Evolutionary conservation across 176 grass and related monocot species (phyloP).

Genomic region (Avena eriantha): DNA sequence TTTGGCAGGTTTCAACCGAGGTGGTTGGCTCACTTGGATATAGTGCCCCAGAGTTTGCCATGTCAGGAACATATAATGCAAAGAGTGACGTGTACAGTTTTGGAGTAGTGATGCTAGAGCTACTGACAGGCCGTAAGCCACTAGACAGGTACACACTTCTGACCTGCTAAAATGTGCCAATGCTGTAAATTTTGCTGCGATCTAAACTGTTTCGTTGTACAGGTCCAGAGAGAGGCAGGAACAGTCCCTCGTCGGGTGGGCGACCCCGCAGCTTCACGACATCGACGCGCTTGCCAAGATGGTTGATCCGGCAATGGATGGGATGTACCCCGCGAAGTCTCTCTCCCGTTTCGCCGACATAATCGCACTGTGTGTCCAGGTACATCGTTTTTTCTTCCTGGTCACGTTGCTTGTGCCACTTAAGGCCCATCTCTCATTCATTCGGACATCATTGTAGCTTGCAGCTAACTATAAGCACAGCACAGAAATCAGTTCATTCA

Average conservation of each 20-base stretch:
- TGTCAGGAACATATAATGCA: slow-evolving; percentile 84
- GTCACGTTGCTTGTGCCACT: background rate
- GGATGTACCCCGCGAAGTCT: slow-evolving; percentile 92
- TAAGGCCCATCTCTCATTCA: background rate
- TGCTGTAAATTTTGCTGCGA: background rate
- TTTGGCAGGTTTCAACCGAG: slow-evolving; percentile 68
- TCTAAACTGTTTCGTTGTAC: slow-evolving; percentile 11
- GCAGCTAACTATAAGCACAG: background rate
- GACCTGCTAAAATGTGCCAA: background rate
- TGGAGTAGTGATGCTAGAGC: slow-evolving; percentile 92
- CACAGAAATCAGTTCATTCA: background rate
- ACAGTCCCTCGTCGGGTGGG: slow-evolving; percentile 93
- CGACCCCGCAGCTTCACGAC: slow-evolving; percentile 92
- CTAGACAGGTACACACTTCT: slow-evolving; percentile 69
- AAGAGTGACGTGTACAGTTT: slow-evolving; percentile 99
- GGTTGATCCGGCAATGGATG: slow-evolving; percentile 87
- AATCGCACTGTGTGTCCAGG: slow-evolving; percentile 94
- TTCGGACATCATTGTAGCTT: background rate
- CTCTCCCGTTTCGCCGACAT: slow-evolving; percentile 95
- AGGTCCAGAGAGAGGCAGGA: slow-evolving; percentile 82
- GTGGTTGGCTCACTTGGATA: slow-evolving; percentile 88
- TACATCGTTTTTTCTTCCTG: slow-evolving; percentile 1
- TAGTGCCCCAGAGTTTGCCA: slow-evolving; percentile 89
- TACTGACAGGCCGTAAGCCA: slow-evolving; percentile 88
- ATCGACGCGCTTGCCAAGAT: slow-evolving; percentile 88